Evolutionary conservation across 495 filamentous ascomycete genomes (phyloP).

Genomic region (Podospora tetraspora): DNA sequence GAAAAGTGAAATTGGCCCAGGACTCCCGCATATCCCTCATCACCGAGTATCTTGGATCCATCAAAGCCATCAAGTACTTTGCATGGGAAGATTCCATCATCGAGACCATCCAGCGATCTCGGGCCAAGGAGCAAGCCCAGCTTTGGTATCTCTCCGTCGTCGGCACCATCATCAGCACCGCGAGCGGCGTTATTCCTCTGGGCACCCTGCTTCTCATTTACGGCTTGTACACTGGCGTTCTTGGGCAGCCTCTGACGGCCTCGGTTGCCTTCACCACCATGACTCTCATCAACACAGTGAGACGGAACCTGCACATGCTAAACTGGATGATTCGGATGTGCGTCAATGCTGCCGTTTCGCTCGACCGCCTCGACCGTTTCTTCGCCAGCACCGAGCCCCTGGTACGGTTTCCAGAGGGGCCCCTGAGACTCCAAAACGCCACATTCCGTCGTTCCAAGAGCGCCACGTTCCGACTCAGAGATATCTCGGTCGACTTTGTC

Average conservation of each 20-base stretch:
- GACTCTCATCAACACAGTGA: conserved; percentile 39
- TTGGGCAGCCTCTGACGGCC: conserved; percentile 40
- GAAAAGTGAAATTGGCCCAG: conserved; percentile 42
- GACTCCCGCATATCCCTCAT: conserved; percentile 48
- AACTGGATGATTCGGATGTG: conserved; percentile 36
- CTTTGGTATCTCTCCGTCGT: conserved; percentile 43
- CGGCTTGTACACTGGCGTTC: conserved; percentile 37
- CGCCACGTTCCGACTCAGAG: conserved; percentile 41
- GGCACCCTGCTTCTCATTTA: conserved; percentile 43
- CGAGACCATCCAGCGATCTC: conserved; percentile 37
- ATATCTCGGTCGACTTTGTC: conserved; percentile 46
- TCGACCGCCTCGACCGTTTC: conserved; percentile 44
- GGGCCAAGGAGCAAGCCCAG: conserved; percentile 41
- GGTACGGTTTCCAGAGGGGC: conserved; percentile 38
- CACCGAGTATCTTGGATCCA: conserved; percentile 45
- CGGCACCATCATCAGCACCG: conserved; percentile 29
- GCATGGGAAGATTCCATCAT: conserved; percentile 46
- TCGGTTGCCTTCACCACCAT: conserved; percentile 46
- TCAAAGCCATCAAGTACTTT: conserved; percentile 49
- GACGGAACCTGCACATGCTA: conserved; percentile 40
- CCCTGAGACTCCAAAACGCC: conserved; percentile 36
- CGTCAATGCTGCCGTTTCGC: conserved; percentile 40
- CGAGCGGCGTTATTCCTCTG: conserved; percentile 38
- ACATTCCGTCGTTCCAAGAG: conserved; percentile 42
- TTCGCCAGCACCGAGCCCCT: conserved; percentile 39